These are phyloP conservation scores for Rhodotorula mucilaginosa DNA, from an alignment of 1,284 basidiomycete species.

Conservation along the genomic window DNA sequence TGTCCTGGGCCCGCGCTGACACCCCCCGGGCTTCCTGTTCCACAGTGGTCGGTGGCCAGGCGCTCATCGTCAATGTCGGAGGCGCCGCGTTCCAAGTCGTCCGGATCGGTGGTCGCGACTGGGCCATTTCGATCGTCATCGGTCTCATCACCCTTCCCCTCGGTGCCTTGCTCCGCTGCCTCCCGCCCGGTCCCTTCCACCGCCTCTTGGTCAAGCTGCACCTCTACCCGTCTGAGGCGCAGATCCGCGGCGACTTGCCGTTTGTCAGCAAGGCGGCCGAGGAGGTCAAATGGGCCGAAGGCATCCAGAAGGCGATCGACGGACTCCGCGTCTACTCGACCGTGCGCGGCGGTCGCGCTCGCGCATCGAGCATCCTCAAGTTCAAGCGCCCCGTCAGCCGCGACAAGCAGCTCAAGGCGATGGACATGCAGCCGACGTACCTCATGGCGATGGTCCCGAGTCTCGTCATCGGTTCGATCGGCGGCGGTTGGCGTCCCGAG, in stretches of 20 bases:
- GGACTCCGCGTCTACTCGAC: slow-evolving; percentile 76
- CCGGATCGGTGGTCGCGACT: slow-evolving; percentile 72
- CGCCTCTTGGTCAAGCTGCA: slow-evolving; percentile 64
- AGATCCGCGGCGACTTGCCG: slow-evolving; percentile 63
- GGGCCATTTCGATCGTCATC: slow-evolving; percentile 87
- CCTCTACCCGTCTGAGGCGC: slow-evolving; percentile 58
- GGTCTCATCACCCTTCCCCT: slow-evolving; percentile 84
- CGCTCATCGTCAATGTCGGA: slow-evolving; percentile 87
- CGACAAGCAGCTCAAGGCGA: slow-evolving; percentile 44
- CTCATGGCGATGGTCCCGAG: slow-evolving; percentile 84
- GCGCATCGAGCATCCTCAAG: slow-evolving; percentile 46
- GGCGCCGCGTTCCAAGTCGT: slow-evolving; percentile 90
- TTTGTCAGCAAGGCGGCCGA: slow-evolving; percentile 56
- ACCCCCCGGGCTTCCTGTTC: no score
- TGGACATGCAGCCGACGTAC: slow-evolving; percentile 58
- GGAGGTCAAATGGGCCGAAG: slow-evolving; percentile 54
- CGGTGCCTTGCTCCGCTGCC: slow-evolving; percentile 73
- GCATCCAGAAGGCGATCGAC: slow-evolving; percentile 72
- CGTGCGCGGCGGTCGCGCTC: slow-evolving; percentile 72
- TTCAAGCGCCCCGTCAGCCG: slow-evolving; percentile 46
- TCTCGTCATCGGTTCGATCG: slow-evolving; percentile 77
- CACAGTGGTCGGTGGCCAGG: slow-evolving; percentile 78
- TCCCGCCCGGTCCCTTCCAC: slow-evolving; percentile 80
- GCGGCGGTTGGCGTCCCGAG: slow-evolving; percentile 69
- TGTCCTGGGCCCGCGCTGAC: no score